Evolutionary conservation across 192 early-diverging fungal genomes (phyloP), one percentile per base, ranked within the genome.

Genomic region (Coemansia sp.): DNA sequence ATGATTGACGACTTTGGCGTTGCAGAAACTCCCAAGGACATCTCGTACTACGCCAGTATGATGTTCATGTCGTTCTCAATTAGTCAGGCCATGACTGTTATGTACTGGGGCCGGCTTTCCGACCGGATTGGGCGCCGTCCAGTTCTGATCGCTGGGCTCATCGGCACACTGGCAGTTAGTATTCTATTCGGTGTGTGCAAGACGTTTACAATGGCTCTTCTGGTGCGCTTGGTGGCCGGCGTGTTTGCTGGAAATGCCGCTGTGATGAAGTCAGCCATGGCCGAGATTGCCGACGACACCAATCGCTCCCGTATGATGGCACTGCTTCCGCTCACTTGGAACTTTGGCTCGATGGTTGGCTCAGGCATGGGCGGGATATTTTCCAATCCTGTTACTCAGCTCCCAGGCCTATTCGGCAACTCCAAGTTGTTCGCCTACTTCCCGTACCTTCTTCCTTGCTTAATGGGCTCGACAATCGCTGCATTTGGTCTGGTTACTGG

Each of bases 381-480:
- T 3, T 69, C 89, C 8, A 78, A 92, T 29, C 95, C 95, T 10
- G 89, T 83, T 0, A 72, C 86, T 17, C 81, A 80, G 17, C 91
- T 87, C 51, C 91, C 93, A 3, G 62, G 70, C 6, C 67, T 85
- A 0, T 90, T 89, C 71, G 88, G 87, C 1, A 27, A 85, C 50
- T 74, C 68, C 59, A 36, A 54, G 21, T 85, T 95, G 56, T 85
- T 94, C 17, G 75, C 61, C 24, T 42, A 74, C 0, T 91, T 88
- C 64, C 93, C 93, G 1, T 97, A 95, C 62, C 85, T 92, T 42
- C 86, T 96, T 4, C 94, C 94, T 9, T 96, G 93, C 64, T 63
- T 89, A 33, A 74, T 91, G 6, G 86, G 88, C 10, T 78, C 88
- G 4, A 53, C 80, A 19, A 78, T 91, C 3, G 85, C 87, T 13